A percentile compares a stretch with the other conserved stretches of the same genome.
Conservation (phyloP, 345 rosid genomes). For the Eucalyptus virginea region DNA sequence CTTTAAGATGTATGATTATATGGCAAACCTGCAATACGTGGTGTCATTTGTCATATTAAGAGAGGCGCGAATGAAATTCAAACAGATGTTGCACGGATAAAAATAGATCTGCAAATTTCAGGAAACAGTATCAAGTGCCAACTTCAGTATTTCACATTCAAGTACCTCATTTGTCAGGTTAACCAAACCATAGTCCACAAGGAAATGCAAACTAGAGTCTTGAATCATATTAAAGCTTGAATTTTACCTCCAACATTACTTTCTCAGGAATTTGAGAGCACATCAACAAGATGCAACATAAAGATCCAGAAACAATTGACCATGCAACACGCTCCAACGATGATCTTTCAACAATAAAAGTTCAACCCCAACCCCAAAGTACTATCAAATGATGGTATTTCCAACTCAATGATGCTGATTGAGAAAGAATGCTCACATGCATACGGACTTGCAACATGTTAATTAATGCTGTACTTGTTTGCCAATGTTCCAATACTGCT, state of each 20-base stretch:
- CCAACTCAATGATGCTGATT: background rate
- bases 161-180: background rate
- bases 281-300: background rate
- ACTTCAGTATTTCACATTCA: background rate
- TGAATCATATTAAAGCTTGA: background rate
- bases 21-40: constrained; percentile 79
- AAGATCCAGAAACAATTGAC: background rate
- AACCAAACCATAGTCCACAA: background rate
- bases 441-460: background rate
- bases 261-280: background rate
- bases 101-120: background rate
- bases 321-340: background rate
- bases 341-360: background rate
- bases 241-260: background rate
- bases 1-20: constrained; percentile 49
- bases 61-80: background rate
- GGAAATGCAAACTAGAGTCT: background rate
- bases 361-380: background rate
- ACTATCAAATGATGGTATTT: background rate
- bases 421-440: background rate
- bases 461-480: background rate
- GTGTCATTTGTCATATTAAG: background rate
- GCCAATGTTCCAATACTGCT: background rate
- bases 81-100: background rate
- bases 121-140: background rate